These are phyloP conservation scores for Irpex sp. DNA, from an alignment of 1,284 basidiomycete species.

Conservation along the genomic window DNA sequence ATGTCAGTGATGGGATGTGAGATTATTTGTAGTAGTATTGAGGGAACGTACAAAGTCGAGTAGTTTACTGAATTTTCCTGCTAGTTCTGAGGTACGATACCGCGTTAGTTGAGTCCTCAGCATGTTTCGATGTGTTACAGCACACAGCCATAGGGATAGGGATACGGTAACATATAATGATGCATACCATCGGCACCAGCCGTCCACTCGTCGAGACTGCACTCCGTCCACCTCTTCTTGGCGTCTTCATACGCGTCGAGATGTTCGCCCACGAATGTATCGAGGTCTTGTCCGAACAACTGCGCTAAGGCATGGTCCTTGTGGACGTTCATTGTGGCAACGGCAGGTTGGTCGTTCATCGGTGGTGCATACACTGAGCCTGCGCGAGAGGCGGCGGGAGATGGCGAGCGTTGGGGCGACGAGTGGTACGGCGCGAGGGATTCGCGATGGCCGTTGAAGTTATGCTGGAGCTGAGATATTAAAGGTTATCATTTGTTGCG, in stretches of 20 bases:
- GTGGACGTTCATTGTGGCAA: background rate
- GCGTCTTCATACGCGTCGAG: conserved; percentile 32
- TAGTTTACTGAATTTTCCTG: conserved; percentile 29
- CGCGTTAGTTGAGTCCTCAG: background rate
- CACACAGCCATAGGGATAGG: background rate
- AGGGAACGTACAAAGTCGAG: conserved; percentile 33
- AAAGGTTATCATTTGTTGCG: background rate
- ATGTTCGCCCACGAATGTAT: conserved; percentile 30
- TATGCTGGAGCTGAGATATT: background rate
- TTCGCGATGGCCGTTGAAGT: background rate
- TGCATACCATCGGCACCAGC: conserved; percentile 35
- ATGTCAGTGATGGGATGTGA: background rate
- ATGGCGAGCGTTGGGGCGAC: background rate
- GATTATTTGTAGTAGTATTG: background rate
- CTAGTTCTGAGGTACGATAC: conserved; percentile 24
- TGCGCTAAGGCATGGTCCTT: conserved; percentile 27
- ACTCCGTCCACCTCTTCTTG: conserved; percentile 38
- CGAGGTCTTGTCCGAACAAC: conserved; percentile 34
- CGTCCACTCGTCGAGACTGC: conserved; percentile 38
- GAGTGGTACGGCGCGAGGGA: background rate
- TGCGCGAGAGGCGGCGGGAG: background rate
- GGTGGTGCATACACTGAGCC: background rate
- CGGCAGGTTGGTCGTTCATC: background rate
- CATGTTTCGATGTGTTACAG: no score
- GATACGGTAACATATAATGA: background rate